Evolutionary conservation across 164 flowering plant species (phyloP), one percentile per base, ranked within the genome.

Genomic region (Kingdonia uniflora): DNA sequence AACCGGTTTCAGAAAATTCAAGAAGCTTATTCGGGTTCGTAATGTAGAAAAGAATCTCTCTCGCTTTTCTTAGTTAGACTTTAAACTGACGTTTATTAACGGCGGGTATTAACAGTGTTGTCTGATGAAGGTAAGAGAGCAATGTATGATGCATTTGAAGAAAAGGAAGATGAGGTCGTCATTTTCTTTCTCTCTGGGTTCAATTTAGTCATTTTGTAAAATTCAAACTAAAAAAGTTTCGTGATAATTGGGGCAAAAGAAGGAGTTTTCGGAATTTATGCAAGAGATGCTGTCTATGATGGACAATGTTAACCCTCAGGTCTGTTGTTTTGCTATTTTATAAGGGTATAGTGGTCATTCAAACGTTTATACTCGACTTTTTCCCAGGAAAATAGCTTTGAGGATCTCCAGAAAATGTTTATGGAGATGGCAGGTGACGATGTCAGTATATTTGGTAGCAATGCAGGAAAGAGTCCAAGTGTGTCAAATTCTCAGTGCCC

Each of bases 1-100:
- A 78, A 76, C 43, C 74, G 85, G 50, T 90, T 90, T 51, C 97
- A 90, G 85, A 77, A 82, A 62, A 79, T 90, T n/a, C 97, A 90
- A 49, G 95, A 90, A 55, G 97, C 97, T 0, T 90, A 90, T 46
- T 76, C 97, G 10, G 97, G 95, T 78, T 20, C 0, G 35, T 16
- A 10, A 19, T 23, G 26, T 15, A 24, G 25, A 23, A 41, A 4
- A 14, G 12, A 41, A 2, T 21, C 0, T n/a, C 19, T 17, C 15
- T 42, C 33, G 14, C 5, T 8, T 26, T 37, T 52, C 19, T 17
- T n/a, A 5, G 4, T 51, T 20, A 15, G 29, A 14, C 10, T 2
- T 16, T 13, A 17, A 2, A 38, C 48, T 26, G 25, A 13, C 14
- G 24, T n/a, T 14, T 51, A 42, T 33, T 20, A 16, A 19, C n/a